Percentiles rank a stretch among this genome's conserved stretches.
Conservation (phyloP, 2,329 filamentous ascomycete genomes). For the Lecanosticta acicola region DNA sequence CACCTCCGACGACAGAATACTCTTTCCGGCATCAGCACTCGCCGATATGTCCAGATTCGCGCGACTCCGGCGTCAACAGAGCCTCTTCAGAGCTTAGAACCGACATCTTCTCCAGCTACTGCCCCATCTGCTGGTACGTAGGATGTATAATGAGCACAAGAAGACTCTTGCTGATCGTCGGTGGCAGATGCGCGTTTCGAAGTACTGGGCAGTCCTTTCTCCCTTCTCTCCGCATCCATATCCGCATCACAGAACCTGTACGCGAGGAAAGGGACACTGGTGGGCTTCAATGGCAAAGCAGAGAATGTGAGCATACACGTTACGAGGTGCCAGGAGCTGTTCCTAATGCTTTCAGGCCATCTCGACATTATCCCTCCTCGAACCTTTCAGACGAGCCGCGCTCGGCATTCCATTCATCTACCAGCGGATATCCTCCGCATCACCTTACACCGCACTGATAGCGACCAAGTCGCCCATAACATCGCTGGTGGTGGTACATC, state of each 20-base stretch:
- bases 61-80: constrained; percentile 40
- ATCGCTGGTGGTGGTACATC: constrained; percentile 78
- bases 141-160: not conserved
- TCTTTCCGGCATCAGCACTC: constrained; percentile 5
- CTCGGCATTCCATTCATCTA: constrained; percentile 93
- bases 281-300: constrained; percentile 81
- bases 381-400: constrained; percentile 71
- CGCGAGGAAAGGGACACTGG: constrained; percentile 83
- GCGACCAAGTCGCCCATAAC: constrained; percentile 81
- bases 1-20: constrained; percentile 6
- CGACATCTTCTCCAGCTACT: constrained; percentile 16
- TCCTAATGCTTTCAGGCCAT: constrained; percentile 58
- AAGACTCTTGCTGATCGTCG: not conserved
- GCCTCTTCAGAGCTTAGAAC: constrained; percentile 35
- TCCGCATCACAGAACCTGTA: constrained; percentile 92
- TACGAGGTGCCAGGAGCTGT: not conserved
- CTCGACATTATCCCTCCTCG: constrained; percentile 81
- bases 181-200: constrained; percentile 95
- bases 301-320: constrained; percentile 61
- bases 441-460: constrained; percentile 80
- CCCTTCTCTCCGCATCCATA: constrained; percentile 84
- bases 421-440: constrained; percentile 79
- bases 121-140: constrained; percentile 18
- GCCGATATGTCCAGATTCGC: constrained; percentile 42
- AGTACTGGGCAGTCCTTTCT: constrained; percentile 85